Percentiles rank a stretch among this genome's conserved stretches.
These are phyloP conservation scores for Globisporangium megalacanthum DNA, from an alignment of 352 stramenopile species.

Conservation along the genomic window DNA sequence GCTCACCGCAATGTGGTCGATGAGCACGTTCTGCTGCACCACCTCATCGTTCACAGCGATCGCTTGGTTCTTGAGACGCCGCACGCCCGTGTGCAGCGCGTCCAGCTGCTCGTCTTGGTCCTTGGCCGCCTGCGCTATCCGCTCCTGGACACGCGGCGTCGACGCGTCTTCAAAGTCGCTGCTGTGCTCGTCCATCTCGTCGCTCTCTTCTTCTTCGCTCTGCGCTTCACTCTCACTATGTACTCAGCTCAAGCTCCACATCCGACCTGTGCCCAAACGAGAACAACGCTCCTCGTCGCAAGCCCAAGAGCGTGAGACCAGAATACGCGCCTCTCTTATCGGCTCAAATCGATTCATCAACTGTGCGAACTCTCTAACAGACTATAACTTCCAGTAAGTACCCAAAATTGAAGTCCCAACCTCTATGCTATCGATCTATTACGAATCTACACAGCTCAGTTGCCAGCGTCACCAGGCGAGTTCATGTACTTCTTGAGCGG, in stretches of 20 bases:
- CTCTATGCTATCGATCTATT: not conserved
- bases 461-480: slow-evolving; percentile 2
- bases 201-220: not conserved
- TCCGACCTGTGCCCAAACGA: not conserved
- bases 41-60: slow-evolving; percentile 57
- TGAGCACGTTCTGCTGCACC: slow-evolving; percentile 46
- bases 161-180: slow-evolving; percentile 40
- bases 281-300: too few relatives aligned
- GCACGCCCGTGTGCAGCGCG: slow-evolving; percentile 42
- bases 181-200: slow-evolving; percentile 16
- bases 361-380: too few relatives aligned
- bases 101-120: slow-evolving; percentile 57
- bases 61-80: slow-evolving; percentile 49
- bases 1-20: slow-evolving; percentile 48
- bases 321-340: not conserved
- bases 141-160: slow-evolving; percentile 45
- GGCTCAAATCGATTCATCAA: not conserved
- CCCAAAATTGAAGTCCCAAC: not conserved
- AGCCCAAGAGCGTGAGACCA: not conserved
- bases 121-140: slow-evolving; percentile 37
- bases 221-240: not conserved
- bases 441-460: not conserved
- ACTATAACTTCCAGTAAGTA: too few relatives aligned
- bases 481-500: slow-evolving; percentile 82
- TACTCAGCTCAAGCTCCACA: not conserved